Conservation (phyloP, 1,139 yeast genomes). For the Yamadazyma atlantica region DNA sequence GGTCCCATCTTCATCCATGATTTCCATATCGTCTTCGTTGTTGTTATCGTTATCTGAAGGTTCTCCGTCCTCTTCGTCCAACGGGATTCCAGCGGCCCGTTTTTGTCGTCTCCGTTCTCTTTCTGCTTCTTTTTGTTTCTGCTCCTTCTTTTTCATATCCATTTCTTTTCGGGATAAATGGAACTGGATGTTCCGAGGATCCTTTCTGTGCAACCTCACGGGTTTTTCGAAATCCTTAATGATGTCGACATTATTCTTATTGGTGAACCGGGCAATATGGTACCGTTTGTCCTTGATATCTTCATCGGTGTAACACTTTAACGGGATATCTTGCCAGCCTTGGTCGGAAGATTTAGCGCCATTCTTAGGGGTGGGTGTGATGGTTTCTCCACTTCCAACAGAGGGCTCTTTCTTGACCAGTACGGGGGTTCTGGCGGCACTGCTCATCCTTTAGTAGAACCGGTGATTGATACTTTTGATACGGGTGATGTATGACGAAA, state of each 20-base stretch:
- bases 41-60: conserved; percentile 12
- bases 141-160: conserved; percentile 55
- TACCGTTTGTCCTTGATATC: conserved; percentile 75
- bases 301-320: conserved; percentile 70
- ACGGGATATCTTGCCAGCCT: conserved; percentile 63
- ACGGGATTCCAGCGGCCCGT: conserved; percentile 20
- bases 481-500: no score
- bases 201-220: conserved; percentile 84
- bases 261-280: conserved; percentile 80
- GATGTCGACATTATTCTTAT: conserved; percentile 71
- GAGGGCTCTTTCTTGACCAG: not conserved
- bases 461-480: not conserved
- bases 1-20: conserved; percentile 17
- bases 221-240: conserved; percentile 72
- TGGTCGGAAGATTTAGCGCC: conserved; percentile 13
- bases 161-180: conserved; percentile 68
- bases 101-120: conserved; percentile 21
- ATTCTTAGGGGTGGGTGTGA: not conserved
- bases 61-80: conserved; percentile 19
- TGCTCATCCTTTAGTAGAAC: no score
- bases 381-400: not conserved
- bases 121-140: conserved; percentile 29
- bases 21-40: conserved; percentile 9
- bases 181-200: conserved; percentile 85
- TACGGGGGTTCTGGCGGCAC: not conserved